phyloP scores from a whole-genome alignment of 768 basidiomycete species.

The Tricholoma matsutake region DNA sequence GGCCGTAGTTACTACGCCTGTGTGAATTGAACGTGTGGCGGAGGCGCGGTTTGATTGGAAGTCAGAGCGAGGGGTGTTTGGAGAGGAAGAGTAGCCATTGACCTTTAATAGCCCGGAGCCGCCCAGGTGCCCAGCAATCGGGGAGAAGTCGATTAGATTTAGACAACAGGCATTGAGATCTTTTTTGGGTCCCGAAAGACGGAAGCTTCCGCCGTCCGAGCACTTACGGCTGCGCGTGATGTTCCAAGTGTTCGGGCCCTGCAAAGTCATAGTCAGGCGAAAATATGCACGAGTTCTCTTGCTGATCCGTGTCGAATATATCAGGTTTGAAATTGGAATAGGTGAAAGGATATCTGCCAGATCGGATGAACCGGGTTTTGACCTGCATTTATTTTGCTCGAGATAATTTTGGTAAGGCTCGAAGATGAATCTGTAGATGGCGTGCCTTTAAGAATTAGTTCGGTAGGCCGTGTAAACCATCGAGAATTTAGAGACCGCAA shows the following conservation, averaged over 20 bases:
- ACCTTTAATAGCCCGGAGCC: slow-evolving; percentile 46
- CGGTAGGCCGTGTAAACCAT: slow-evolving; percentile 23
- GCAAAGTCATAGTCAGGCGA: slow-evolving; percentile 22
- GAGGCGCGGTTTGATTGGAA: slow-evolving; percentile 22
- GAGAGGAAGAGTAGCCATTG: slow-evolving; percentile 21
- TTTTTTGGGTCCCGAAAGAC: slow-evolving; percentile 39
- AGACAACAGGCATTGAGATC: slow-evolving; percentile 35
- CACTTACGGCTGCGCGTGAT: slow-evolving; percentile 35
- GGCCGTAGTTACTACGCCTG: slow-evolving; percentile 1
- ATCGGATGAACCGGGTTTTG: slow-evolving; percentile 28
- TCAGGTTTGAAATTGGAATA: slow-evolving; percentile 17
- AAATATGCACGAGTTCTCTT: slow-evolving; percentile 11
- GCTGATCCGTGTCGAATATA: slow-evolving; percentile 16
- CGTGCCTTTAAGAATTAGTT: slow-evolving; percentile 40
- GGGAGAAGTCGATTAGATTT: slow-evolving; percentile 38
- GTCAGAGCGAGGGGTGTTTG: slow-evolving; percentile 15
- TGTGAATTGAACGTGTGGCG: slow-evolving; percentile 22
- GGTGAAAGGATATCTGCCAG: slow-evolving; percentile 10
- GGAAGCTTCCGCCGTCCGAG: slow-evolving; percentile 32
- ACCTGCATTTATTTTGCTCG: slow-evolving; percentile 19
- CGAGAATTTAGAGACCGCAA: slow-evolving; percentile 35
- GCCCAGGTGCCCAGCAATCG: slow-evolving; percentile 38
- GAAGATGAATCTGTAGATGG: slow-evolving; percentile 38
- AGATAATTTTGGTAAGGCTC: slow-evolving; percentile 33
- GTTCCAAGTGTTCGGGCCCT: slow-evolving; percentile 36